A percentile compares a stretch with the other conserved stretches of the same genome.
phyloP scores from a whole-genome alignment of 306 rosid species.

The Bauhinia variegata region DNA sequence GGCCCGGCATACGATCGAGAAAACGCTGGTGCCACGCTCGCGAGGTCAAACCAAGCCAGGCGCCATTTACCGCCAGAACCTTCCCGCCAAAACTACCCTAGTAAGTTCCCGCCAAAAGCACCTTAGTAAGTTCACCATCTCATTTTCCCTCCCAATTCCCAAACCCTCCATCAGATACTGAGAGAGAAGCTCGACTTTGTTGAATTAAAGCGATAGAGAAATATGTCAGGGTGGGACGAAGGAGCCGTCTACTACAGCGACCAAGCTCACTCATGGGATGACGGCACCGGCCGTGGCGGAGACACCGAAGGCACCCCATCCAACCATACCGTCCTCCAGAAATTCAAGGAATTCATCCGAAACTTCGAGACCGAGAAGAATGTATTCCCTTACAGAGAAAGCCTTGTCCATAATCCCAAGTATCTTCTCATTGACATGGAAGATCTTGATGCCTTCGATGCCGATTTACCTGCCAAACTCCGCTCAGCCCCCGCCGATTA shows the following conservation, averaged over 20 bases:
- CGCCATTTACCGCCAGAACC: too few relatives aligned
- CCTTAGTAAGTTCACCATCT: too few relatives aligned
- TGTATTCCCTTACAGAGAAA: slow-evolving; percentile 79
- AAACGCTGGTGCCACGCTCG: too few relatives aligned
- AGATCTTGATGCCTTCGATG: slow-evolving; percentile 75
- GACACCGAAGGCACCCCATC: slow-evolving; percentile 48
- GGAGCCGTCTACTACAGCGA: slow-evolving; percentile 95
- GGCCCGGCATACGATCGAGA: too few relatives aligned
- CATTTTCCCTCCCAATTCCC: slow-evolving; percentile 26
- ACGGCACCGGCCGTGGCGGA: slow-evolving; percentile 46
- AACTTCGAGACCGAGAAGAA: slow-evolving; percentile 72
- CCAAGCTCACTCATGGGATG: slow-evolving; percentile 88
- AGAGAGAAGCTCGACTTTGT: neutral
- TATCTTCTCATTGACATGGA: slow-evolving; percentile 69
- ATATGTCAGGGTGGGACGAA: slow-evolving; percentile 99
- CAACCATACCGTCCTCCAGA: slow-evolving; percentile 74
- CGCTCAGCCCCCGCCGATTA: slow-evolving; percentile 81
- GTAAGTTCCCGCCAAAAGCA: slow-evolving; percentile 56
- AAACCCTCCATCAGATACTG: neutral
- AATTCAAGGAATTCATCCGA: slow-evolving; percentile 92
- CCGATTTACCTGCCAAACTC: slow-evolving; percentile 79
- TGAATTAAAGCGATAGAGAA: slow-evolving; percentile 19
- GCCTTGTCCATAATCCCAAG: slow-evolving; percentile 73
- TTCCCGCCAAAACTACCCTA: too few relatives aligned
- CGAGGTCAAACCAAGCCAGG: too few relatives aligned